Percentiles rank a stretch among this genome's conserved stretches.
These are phyloP conservation scores for Boletus reticuloceps DNA, from an alignment of 768 basidiomycete species.

Conservation along the genomic window DNA sequence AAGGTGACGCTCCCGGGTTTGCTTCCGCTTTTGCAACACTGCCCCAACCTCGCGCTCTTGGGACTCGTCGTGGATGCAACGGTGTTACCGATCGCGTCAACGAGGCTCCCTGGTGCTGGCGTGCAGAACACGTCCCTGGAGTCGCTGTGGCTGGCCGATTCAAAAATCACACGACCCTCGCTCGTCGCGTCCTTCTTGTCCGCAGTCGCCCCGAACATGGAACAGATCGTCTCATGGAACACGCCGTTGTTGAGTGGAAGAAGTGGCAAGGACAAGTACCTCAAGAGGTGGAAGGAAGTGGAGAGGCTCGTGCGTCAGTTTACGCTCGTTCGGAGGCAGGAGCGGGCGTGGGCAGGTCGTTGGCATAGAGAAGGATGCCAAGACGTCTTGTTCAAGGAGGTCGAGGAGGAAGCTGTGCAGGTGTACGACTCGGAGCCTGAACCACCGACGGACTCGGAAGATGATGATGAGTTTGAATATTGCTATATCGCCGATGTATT, in stretches of 20 bases:
- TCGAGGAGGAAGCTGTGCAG: slow-evolving; percentile 8
- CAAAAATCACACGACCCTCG: slow-evolving; percentile 23
- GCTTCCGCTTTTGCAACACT: slow-evolving; percentile 19
- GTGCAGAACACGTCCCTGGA: slow-evolving; percentile 26
- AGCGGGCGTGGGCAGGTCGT: slow-evolving; percentile 16
- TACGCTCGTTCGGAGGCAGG: slow-evolving; percentile 18
- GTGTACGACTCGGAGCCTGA: slow-evolving; percentile 27
- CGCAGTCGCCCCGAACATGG: slow-evolving; percentile 29
- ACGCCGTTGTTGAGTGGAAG: slow-evolving; percentile 27
- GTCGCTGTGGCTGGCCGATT: slow-evolving; percentile 28
- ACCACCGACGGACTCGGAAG: slow-evolving; percentile 17
- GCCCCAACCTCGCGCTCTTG: slow-evolving; percentile 24
- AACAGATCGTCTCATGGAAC: slow-evolving; percentile 30
- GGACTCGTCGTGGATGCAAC: slow-evolving; percentile 31
- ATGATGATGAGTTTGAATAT: slow-evolving; percentile 27
- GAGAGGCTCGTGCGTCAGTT: slow-evolving; percentile 21
- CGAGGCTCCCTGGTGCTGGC: slow-evolving; percentile 15
- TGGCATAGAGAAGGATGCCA: neutral
- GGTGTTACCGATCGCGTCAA: slow-evolving; percentile 4
- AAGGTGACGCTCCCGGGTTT: slow-evolving; percentile 26
- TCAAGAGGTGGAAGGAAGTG: slow-evolving; percentile 23
- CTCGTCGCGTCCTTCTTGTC: slow-evolving; percentile 30
- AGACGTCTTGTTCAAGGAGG: neutral
- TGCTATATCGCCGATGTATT: slow-evolving; percentile 15
- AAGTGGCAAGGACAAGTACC: slow-evolving; percentile 25